Base-by-base conservation (phyloP, 1,139 yeast species). In the Suzukiozyma palmioleophila region DNA sequence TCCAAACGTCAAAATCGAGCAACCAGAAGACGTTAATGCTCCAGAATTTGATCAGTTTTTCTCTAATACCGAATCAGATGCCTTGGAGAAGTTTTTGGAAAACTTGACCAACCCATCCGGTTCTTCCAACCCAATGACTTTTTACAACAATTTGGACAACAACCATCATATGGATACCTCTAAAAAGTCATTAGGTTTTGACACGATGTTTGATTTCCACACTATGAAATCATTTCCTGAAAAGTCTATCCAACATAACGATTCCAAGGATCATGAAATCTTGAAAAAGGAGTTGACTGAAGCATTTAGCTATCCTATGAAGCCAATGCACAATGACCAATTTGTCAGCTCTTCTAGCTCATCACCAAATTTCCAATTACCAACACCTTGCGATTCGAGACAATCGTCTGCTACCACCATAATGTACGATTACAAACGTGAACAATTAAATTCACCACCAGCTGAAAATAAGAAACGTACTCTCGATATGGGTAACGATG, bases 71-170 rank as follows among this genome's bases (percentile, higher is more conserved):
- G 77, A 71, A 50, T 62, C 73, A 13, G 61, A 64, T 46, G 75
- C 75, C 9, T 59, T 71, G 49, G 75, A 70, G 43, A 60, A 54
- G 47, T 71, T 71, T 45, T 60, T 71, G 53, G 76, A 71, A 47
- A 66, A 63, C 45, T 61, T 71, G 52, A 72, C 75, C 18, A 60
- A 57, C 42, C 67, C 69, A 5, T 41, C 41, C 29, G 39, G 43
- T 14, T 44, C 52, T 6, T 43, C 42, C 13, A 54, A 59, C 44
- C 71, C 72, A 3, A 54, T 64, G 39, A 68, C 64, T 37, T 56
- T 65, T 40, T 66, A 65, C 47, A 52, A 52, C 43, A 46, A 37
- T n/a, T 27, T 33, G 12, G 25, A 12, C 21, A 25, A 16, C 16
- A 18, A 18, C 22, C 22, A 18, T 18, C 26, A 16, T n/a, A 18